A percentile compares a stretch with the other conserved stretches of the same genome.
These are phyloP conservation scores for Crotalaria pallida DNA, from an alignment of 306 rosid genomes.

Conservation along the genomic window DNA sequence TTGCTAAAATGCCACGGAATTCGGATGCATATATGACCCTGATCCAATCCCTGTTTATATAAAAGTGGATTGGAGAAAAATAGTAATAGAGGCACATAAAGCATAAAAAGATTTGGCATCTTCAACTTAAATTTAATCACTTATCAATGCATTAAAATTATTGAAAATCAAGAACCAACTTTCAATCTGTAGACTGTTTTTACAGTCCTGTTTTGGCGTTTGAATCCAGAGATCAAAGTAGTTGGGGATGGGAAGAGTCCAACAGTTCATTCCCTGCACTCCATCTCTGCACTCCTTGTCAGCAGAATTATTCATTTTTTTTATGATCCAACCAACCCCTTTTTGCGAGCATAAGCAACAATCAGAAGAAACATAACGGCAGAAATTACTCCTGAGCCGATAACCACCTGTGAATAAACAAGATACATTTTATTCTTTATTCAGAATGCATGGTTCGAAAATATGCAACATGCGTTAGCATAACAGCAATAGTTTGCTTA, in stretches of 20 bases:
- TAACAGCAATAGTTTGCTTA: slow-evolving; percentile 21
- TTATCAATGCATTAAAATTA: background rate
- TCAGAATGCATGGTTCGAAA: background rate
- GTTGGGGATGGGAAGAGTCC: background rate
- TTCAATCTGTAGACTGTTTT: background rate
- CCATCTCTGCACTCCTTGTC: slow-evolving; percentile 9
- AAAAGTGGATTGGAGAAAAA: background rate
- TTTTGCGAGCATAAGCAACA: slow-evolving; percentile 52
- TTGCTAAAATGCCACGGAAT: background rate
- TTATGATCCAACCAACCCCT: slow-evolving; percentile 79
- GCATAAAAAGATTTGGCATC: background rate
- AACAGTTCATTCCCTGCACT: slow-evolving; percentile 10
- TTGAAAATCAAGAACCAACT: slow-evolving; percentile 13
- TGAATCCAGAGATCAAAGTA: slow-evolving; percentile 4
- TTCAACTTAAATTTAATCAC: slow-evolving; percentile 1
- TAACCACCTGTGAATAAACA: slow-evolving; percentile 53
- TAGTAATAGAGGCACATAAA: background rate
- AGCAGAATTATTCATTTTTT: background rate
- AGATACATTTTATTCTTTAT: background rate
- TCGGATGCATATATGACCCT: background rate
- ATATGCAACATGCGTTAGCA: background rate
- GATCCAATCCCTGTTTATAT: background rate
- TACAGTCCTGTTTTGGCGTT: background rate
- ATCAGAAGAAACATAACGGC: slow-evolving; percentile 36
- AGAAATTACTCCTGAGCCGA: slow-evolving; percentile 31